Percentiles rank a stretch among this genome's conserved stretches.
Evolutionary conservation across 805 yeast species (phyloP).

Genomic region (Metschnikowia lachancei): DNA sequence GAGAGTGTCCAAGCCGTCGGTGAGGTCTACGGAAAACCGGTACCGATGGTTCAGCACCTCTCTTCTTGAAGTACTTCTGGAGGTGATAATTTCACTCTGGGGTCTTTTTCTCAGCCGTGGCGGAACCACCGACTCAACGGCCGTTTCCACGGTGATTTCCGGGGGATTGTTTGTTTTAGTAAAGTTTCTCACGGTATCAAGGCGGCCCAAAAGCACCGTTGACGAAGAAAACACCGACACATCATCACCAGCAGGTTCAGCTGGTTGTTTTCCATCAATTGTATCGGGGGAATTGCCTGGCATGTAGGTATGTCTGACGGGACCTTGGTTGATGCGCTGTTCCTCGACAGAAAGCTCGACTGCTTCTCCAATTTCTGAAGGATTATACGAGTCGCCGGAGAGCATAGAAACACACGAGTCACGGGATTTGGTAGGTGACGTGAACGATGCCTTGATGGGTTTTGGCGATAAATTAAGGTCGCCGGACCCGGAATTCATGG

Average conservation of each 20-base stretch:
- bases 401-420: constrained; percentile 12
- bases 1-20: constrained; percentile 38
- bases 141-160: constrained; percentile 32
- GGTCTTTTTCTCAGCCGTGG: constrained; percentile 41
- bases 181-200: constrained; percentile 21
- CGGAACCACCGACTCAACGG: constrained; percentile 37
- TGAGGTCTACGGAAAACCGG: constrained; percentile 28
- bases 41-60: constrained; percentile 1
- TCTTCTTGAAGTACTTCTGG: constrained; percentile 1
- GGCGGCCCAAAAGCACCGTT: constrained; percentile 21
- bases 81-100: constrained; percentile 23
- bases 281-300: background rate
- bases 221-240: constrained; percentile 17
- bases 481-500: constrained; percentile 3
- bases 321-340: constrained; percentile 8
- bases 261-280: background rate
- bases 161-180: constrained; percentile 23
- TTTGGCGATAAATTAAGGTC: background rate
- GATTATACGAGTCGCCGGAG: constrained; percentile 17
- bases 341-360: constrained; percentile 16
- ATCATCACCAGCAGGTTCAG: constrained; percentile 10
- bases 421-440: constrained; percentile 6
- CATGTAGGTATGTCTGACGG: constrained; percentile 16
- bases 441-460: background rate
- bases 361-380: constrained; percentile 25